phyloP scores from a whole-genome alignment of 352 stramenopile genomes.

The Phytophthora litchii region DNA sequence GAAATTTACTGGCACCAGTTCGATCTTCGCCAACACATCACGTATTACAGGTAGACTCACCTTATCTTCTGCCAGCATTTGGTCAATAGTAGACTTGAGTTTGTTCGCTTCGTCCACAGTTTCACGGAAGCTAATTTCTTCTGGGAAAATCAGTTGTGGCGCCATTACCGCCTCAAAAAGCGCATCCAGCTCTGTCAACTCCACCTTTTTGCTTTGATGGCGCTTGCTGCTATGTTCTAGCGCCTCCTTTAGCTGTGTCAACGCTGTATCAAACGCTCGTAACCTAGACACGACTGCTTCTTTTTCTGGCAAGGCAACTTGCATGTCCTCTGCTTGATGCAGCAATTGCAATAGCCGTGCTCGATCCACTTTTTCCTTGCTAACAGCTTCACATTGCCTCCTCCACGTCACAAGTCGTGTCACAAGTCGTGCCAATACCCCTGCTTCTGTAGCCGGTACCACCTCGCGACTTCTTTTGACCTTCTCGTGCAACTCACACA shows the following conservation, averaged over 20 bases:
- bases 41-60: conserved; percentile 84
- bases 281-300: conserved; percentile 46
- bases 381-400: conserved; percentile 39
- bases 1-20: conserved; percentile 88
- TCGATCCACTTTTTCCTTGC: conserved; percentile 46
- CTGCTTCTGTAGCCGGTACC: conserved; percentile 53
- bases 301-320: conserved; percentile 51
- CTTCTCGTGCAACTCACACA: conserved; percentile 47
- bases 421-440: conserved; percentile 63
- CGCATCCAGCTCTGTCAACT: conserved; percentile 57
- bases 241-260: conserved; percentile 67
- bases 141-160: conserved; percentile 61
- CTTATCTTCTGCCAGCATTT: conserved; percentile 80
- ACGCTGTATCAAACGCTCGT: conserved; percentile 56
- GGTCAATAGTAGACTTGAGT: conserved; percentile 65
- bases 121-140: conserved; percentile 52
- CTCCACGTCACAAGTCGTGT: conserved; percentile 59
- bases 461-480: conserved; percentile 30
- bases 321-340: conserved; percentile 65
- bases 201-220: conserved; percentile 65
- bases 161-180: conserved; percentile 53
- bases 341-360: conserved; percentile 54
- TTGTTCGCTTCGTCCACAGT: conserved; percentile 69
- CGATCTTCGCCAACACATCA: conserved; percentile 79
- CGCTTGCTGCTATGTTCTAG: conserved; percentile 68